These are phyloP conservation scores for Phyllosticta citribraziliensis DNA, from an alignment of 2,329 filamentous ascomycete species.

Conservation along the genomic window DNA sequence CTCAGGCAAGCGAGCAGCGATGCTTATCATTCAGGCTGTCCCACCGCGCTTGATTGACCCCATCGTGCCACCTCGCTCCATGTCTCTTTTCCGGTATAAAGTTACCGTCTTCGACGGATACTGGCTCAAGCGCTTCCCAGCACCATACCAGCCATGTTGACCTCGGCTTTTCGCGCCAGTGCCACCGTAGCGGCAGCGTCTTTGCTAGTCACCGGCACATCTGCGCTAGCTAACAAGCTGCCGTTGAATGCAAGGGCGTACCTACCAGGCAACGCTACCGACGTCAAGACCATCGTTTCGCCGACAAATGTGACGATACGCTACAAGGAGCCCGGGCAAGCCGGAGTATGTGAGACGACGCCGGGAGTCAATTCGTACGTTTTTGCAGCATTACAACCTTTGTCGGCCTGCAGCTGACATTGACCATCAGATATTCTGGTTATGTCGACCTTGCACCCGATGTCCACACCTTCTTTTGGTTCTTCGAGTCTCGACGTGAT, in stretches of 20 bases:
- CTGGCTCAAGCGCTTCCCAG: not conserved
- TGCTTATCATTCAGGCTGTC: not conserved
- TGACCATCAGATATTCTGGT: constrained; percentile 30
- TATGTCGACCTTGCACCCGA: constrained; percentile 30
- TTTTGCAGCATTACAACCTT: not conserved
- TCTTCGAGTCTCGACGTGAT: constrained; percentile 42
- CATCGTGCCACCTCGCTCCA: not conserved
- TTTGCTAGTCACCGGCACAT: not conserved
- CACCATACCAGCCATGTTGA: not conserved
- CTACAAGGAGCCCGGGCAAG: constrained; percentile 42
- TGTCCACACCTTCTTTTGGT: constrained; percentile 37
- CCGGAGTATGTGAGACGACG: constrained; percentile 42
- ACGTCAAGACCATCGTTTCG: constrained; percentile 35
- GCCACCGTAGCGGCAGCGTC: not conserved
- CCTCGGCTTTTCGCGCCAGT: not conserved
- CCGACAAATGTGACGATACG: constrained; percentile 38
- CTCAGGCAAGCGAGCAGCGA: not conserved
- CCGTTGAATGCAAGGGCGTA: constrained; percentile 12
- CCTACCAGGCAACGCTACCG: constrained; percentile 32
- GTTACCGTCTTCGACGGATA: not conserved
- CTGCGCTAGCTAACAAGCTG: constrained; percentile 2
- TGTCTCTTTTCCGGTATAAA: not conserved
- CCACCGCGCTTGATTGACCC: not conserved
- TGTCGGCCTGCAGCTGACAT: not conserved
- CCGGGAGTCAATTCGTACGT: constrained; percentile 38